Evolutionary conservation across 2,329 filamentous ascomycete genomes (phyloP).

Genomic region (Scolecobasidium constrictum): DNA sequence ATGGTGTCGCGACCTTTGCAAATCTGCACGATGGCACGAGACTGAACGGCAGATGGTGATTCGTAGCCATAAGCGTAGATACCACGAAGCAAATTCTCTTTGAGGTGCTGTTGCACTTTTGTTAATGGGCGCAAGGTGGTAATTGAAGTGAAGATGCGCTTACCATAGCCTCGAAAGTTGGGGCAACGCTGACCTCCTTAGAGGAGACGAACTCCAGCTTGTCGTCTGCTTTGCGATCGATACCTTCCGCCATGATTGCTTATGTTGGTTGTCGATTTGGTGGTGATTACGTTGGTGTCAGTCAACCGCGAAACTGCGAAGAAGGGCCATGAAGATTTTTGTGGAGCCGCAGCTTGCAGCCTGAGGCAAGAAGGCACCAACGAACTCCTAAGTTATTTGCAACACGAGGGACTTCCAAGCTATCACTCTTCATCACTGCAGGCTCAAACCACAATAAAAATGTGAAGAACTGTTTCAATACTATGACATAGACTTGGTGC

Average conservation of each 20-base stretch:
- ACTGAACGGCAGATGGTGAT: conserved; percentile 94
- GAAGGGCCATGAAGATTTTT: conserved; percentile 1
- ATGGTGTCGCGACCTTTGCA: conserved; percentile 99
- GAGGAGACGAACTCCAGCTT: conserved; percentile 97
- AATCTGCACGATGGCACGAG: conserved; percentile 94
- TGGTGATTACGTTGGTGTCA: background rate
- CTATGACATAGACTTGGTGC: too few relatives aligned
- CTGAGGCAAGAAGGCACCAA: too few relatives aligned
- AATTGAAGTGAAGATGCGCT: background rate
- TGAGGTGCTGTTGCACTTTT: conserved; percentile 60
- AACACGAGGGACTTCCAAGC: too few relatives aligned
- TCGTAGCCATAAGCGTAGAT: conserved; percentile 99
- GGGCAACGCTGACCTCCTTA: conserved; percentile 91
- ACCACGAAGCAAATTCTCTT: conserved; percentile 91
- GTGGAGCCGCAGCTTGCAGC: too few relatives aligned
- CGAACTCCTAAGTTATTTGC: too few relatives aligned
- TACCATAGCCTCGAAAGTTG: conserved; percentile 65
- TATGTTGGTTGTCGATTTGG: background rate
- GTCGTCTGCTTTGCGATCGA: conserved; percentile 90
- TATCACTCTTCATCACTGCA: too few relatives aligned
- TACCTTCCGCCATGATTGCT: conserved; percentile 73
- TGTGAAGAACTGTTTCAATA: too few relatives aligned
- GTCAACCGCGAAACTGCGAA: background rate
- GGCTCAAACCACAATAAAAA: too few relatives aligned
- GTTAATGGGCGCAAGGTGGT: conserved; percentile 46